A percentile compares a stretch with the other conserved stretches of the same genome.
phyloP scores from a whole-genome alignment of 768 basidiomycete species.

The Mycena leptocephala region DNA sequence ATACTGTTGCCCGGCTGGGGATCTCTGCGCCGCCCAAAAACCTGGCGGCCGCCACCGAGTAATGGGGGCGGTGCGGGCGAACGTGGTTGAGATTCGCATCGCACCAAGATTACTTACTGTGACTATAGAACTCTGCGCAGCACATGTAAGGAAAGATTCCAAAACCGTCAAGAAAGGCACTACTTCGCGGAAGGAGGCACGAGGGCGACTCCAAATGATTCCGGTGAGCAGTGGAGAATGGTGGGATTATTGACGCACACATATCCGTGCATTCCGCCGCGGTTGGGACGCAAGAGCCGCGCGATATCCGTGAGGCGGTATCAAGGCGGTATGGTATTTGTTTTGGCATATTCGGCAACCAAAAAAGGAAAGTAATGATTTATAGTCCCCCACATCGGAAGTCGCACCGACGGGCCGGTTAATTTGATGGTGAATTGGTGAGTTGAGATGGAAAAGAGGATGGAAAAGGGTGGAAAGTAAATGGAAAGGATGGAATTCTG shows the following conservation, averaged over 20 bases:
- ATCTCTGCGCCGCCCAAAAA: conserved; percentile 16
- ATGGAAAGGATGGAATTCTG: conserved; percentile 9
- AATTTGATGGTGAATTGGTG: background rate
- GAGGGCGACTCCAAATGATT: conserved; percentile 11
- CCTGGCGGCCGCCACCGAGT: conserved; percentile 21
- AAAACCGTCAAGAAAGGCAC: conserved; percentile 18
- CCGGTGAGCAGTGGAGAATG: background rate
- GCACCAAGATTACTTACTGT: conserved; percentile 4
- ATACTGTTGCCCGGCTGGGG: background rate
- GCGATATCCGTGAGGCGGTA: background rate
- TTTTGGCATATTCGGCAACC: background rate
- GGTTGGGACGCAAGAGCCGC: background rate
- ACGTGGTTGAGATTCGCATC: conserved; percentile 14
- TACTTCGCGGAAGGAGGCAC: conserved; percentile 28
- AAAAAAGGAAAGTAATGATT: conserved; percentile 26
- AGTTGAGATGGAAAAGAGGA: background rate
- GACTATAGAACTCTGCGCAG: background rate
- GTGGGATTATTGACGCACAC: background rate
- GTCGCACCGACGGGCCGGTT: conserved; percentile 26
- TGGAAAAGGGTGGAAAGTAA: background rate
- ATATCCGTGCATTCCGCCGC: background rate
- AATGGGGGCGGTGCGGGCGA: background rate
- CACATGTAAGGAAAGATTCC: conserved; percentile 38
- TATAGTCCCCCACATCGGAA: conserved; percentile 8
- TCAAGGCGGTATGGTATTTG: background rate